phyloP scores from a whole-genome alignment of 768 basidiomycete species.

The Agaricus sinodeliciosus region DNA sequence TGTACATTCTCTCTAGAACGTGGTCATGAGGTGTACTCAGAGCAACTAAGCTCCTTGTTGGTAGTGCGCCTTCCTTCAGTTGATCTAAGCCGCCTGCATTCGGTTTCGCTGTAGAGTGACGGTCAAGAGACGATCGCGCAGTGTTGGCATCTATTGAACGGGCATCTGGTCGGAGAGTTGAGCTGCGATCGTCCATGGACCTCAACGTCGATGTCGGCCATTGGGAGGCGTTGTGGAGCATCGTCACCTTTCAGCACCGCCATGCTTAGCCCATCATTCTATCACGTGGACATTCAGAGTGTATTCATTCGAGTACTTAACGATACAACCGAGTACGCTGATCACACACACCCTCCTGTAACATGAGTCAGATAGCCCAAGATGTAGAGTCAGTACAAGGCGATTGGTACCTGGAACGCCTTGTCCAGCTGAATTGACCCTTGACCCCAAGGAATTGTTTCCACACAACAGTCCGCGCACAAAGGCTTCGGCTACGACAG shows the following conservation, averaged over 20 bases:
- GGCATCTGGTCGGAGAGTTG: slow-evolving; percentile 1
- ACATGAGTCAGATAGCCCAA: neutral
- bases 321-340: neutral
- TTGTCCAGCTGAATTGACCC: slow-evolving; percentile 29
- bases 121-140: neutral
- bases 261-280: neutral
- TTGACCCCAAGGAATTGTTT: slow-evolving; percentile 23
- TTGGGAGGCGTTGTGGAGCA: neutral
- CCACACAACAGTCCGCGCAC: slow-evolving; percentile 37
- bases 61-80: slow-evolving; percentile 2
- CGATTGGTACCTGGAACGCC: slow-evolving; percentile 26
- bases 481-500: slow-evolving; percentile 41
- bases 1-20: slow-evolving; percentile 6
- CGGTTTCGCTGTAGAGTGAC: neutral
- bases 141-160: neutral
- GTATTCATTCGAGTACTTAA: no score
- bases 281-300: neutral
- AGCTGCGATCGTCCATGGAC: slow-evolving; percentile 1
- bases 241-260: neutral
- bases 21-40: slow-evolving; percentile 8
- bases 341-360: slow-evolving; percentile 1
- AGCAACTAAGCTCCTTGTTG: slow-evolving; percentile 1
- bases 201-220: neutral
- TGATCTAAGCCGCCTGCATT: neutral
- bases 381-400: neutral